Evolutionary conservation across 768 basidiomycete species (phyloP), one percentile per base, ranked within the genome.

Genomic region (Panus rudis): DNA sequence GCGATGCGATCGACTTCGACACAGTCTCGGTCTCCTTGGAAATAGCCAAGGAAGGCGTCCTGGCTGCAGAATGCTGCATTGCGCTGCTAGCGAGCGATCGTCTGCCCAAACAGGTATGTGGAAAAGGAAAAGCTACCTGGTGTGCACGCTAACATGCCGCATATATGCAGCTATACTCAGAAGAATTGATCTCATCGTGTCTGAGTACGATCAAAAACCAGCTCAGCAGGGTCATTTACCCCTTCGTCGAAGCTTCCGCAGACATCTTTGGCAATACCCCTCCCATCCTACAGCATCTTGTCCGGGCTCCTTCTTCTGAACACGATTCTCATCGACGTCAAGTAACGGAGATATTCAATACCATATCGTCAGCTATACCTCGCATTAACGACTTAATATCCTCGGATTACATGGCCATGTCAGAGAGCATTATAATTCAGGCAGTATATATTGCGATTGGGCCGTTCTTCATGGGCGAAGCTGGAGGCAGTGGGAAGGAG

Each of bases 391-490:
- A 71, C 10, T 72, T 98, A 24, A 71, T 97, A 42, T 77, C 75
- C 37, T 76, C 81, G 1, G 82, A 85, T 56, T 69, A 73, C 46
- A 73, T 83, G 50, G 67, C 84, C 1, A 85, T 98, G 82, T 87
- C 88, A 2, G 96, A 98, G 49, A 63, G 79, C 1, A 87, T 97
- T 52, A 86, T 97, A 55, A 96, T 97, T 39, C 83, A 89, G 52
- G 81, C 84, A 0, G 87, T 96, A 3, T 98, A 94, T 61, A 84
- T 97, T 40, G 79, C 92, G 3, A 91, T 97, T 51, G 89, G 88
- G 6, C 93, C 94, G 0, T 92, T 98, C 60, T 98, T 98, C 56
- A 79, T 91, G 4, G 78, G 79, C n/a, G 89, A 90, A 31, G 66
- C 69, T 11, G 65, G 68, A 30, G 77, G 79, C 37, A 59, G 65